Evolutionary conservation across 1,284 basidiomycete genomes (phyloP), one percentile per base, ranked within the genome.

Genomic region (Apiotrichum porosum): DNA sequence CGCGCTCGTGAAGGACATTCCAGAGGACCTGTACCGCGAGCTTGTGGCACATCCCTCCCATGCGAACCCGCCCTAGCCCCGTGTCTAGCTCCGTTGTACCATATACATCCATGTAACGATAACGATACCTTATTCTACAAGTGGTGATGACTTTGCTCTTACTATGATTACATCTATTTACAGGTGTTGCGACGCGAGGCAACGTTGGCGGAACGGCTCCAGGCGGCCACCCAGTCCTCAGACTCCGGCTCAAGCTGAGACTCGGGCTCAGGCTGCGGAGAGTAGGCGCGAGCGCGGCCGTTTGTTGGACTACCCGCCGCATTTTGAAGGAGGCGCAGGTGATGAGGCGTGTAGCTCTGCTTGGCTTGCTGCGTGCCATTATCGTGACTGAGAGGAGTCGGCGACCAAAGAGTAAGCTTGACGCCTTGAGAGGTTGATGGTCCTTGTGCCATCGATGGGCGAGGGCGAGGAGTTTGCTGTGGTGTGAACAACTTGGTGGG

Each of bases 1-100:
- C 18, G 91, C 89, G 0, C 81, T 97, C 24, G 88, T 95, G 19
- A 83, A 90, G 52, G 91, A 97, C 62, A 78, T 97, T 10, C 89
- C 90, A 1, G 67, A 83, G 23, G 86, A 88, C n/a, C 76, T 95
- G 17, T 97, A 94, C 63, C 84, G 88, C 42, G 88, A 92, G 68
- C 81, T 95, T 17, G 88, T 91, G 32, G 81, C 81, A 49, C 92
- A 95, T 72, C 89, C 91, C 21, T 37, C 47, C 21, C 45, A 44
- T 28, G 26, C 26, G 13, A 36, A 5, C 34, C 17, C 9, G 17
- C 3, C 33, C 6, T 8, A 18, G n/a, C 17, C 18, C 18, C n/a
- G 10, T 12, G 19, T 36, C 34, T 10, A 17, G 6, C 19, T 9
- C n/a, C 21, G 18, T 31, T 10, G 17, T 19, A 2, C 14, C 43